phyloP scores from a whole-genome alignment of 2,329 filamentous ascomycete genomes.

The Exophiala mesophila region DNA sequence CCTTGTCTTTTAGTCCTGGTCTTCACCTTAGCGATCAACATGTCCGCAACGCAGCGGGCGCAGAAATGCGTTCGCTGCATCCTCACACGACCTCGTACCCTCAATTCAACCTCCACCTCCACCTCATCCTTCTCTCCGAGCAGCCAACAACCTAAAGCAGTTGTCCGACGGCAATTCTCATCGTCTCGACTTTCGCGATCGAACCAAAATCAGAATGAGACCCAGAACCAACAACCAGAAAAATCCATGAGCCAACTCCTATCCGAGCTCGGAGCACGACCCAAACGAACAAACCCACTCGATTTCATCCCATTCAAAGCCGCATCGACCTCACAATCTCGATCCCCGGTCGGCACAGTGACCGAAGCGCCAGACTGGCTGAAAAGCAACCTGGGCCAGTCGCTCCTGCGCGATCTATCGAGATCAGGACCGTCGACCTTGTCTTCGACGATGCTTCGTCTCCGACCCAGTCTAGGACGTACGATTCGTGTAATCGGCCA shows the following conservation, averaged over 20 bases:
- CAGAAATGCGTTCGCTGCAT: background rate
- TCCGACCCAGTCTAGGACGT: slow-evolving; percentile 28
- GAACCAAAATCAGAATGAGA: too few species aligned
- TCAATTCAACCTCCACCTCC: background rate
- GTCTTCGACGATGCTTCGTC: slow-evolving; percentile 11
- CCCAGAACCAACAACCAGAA: slow-evolving; percentile 1
- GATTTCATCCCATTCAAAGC: background rate
- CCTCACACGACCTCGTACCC: background rate
- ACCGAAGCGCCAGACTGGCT: background rate
- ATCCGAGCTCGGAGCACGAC: background rate
- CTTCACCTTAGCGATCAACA: too few species aligned
- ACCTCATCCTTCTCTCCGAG: background rate
- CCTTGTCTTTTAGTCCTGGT: too few species aligned
- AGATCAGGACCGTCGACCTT: background rate
- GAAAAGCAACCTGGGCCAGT: background rate
- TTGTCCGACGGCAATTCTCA: slow-evolving; percentile 1
- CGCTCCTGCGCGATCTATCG: background rate
- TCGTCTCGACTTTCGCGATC: slow-evolving; percentile 1
- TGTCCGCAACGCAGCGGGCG: background rate
- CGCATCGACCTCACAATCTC: background rate
- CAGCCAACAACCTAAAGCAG: slow-evolving; percentile 1
- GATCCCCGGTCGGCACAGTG: background rate
- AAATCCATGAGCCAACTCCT: slow-evolving; percentile 1
- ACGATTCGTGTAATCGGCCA: slow-evolving; percentile 22
- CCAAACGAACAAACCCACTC: background rate